Conservation (phyloP, 2,329 filamentous ascomycete genomes). For the Verticillium nubilum region DNA sequence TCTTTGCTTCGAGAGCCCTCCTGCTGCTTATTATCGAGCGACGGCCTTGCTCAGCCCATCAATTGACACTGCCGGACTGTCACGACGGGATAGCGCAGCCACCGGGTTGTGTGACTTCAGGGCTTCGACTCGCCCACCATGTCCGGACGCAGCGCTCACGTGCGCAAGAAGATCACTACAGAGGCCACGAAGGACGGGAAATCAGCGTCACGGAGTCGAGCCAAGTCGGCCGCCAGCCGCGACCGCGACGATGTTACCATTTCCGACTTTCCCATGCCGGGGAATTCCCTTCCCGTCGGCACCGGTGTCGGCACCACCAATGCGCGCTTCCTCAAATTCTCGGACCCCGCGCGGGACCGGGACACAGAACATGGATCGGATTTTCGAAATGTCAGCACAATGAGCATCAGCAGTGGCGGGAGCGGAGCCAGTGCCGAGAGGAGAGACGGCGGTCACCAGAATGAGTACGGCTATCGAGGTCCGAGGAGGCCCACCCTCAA, state of each 20-base stretch:
- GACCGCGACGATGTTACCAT: constrained; percentile 32
- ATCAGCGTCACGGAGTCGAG: constrained; percentile 19
- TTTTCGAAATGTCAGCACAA: constrained; percentile 12
- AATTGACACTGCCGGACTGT: neutral
- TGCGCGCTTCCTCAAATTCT: constrained; percentile 39
- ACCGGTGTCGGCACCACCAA: constrained; percentile 37
- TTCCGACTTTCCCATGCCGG: constrained; percentile 30
- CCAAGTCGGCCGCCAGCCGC: constrained; percentile 30
- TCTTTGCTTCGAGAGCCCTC: neutral
- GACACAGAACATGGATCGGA: constrained; percentile 16
- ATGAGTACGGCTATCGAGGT: constrained; percentile 39
- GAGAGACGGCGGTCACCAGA: constrained; percentile 28
- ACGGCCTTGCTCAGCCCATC: neutral
- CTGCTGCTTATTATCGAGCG: neutral
- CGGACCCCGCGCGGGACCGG: constrained; percentile 30
- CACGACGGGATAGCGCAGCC: neutral
- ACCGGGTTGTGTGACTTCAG: neutral
- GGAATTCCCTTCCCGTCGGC: constrained; percentile 20
- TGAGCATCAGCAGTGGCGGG: constrained; percentile 29
- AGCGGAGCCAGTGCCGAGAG: constrained; percentile 31
- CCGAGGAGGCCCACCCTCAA: constrained; percentile 36
- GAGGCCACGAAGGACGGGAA: constrained; percentile 35
- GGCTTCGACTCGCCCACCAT: constrained; percentile 25
- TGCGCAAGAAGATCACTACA: constrained; percentile 51
- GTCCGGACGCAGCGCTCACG: constrained; percentile 54